These are phyloP conservation scores for Mariannaea elegans DNA, from an alignment of 2,329 filamentous ascomycete genomes.

Conservation along the genomic window DNA sequence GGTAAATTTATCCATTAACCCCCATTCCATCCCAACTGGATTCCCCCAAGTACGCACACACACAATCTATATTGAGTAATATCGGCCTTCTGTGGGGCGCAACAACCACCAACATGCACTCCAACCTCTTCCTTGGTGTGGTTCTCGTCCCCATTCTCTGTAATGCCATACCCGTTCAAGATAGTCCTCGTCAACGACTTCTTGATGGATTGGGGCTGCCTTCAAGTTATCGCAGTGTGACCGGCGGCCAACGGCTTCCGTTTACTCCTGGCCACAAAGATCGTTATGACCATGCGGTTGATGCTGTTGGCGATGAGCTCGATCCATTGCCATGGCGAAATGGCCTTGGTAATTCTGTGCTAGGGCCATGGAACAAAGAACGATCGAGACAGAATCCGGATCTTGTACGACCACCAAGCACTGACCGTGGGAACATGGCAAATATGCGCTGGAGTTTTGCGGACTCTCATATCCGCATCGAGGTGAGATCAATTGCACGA, in stretches of 20 bases:
- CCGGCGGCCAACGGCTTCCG: slow-evolving; percentile 51
- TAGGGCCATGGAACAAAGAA: slow-evolving; percentile 75
- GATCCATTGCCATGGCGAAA: slow-evolving; percentile 73
- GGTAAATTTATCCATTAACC: neutral
- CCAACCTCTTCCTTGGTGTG: slow-evolving; percentile 19
- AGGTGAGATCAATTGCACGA: slow-evolving; percentile 52
- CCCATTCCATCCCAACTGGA: slow-evolving; percentile 1
- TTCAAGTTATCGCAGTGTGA: slow-evolving; percentile 50
- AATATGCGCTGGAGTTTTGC: slow-evolving; percentile 80
- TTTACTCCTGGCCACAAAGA: slow-evolving; percentile 69
- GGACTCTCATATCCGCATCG: slow-evolving; percentile 70
- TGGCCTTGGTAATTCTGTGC: slow-evolving; percentile 70
- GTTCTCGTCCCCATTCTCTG: slow-evolving; percentile 26
- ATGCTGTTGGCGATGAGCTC: slow-evolving; percentile 66
- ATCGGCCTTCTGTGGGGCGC: neutral
- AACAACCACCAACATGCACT: slow-evolving; percentile 28
- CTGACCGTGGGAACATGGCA: slow-evolving; percentile 74
- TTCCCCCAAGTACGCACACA: slow-evolving; percentile 4
- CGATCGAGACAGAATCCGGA: slow-evolving; percentile 77
- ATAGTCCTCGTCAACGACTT: slow-evolving; percentile 65
- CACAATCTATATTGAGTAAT: neutral
- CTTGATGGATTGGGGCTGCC: slow-evolving; percentile 59
- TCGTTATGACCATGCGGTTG: slow-evolving; percentile 69
- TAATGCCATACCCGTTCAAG: slow-evolving; percentile 43
- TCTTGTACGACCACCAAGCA: slow-evolving; percentile 75